Evolutionary conservation across 805 yeast genomes (phyloP).

Genomic region (Candida vartiovaarae): DNA sequence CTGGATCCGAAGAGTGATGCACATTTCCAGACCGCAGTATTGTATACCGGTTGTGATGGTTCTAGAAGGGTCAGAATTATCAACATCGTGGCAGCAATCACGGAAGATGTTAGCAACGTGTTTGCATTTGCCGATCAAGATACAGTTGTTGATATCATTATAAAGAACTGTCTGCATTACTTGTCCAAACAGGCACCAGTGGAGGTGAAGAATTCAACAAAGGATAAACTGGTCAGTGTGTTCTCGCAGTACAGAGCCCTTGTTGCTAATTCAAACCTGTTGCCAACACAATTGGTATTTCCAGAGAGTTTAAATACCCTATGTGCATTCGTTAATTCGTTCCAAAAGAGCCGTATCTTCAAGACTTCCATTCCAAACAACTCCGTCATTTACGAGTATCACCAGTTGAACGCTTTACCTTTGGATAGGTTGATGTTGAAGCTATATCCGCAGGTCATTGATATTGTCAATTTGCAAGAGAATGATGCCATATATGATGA

Average conservation of each 20-base stretch:
- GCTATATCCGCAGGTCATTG: constrained; percentile 75
- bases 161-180: constrained; percentile 40
- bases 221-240: constrained; percentile 44
- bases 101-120: constrained; percentile 64
- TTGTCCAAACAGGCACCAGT: constrained; percentile 36
- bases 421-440: constrained; percentile 51
- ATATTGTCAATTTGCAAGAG: constrained; percentile 57
- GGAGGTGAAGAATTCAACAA: constrained; percentile 47
- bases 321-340: constrained; percentile 58
- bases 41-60: constrained; percentile 77
- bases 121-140: constrained; percentile 80
- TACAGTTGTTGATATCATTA: constrained; percentile 43
- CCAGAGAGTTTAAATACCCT: constrained; percentile 76
- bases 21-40: constrained; percentile 84
- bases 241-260: constrained; percentile 50
- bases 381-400: constrained; percentile 47
- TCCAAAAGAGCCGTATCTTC: constrained; percentile 64
- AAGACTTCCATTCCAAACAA: constrained; percentile 45
- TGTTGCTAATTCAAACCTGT: constrained; percentile 35
- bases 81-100: constrained; percentile 75
- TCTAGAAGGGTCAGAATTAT: constrained; percentile 79
- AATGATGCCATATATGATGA: constrained; percentile 46
- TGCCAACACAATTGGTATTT: constrained; percentile 61
- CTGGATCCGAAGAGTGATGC: constrained; percentile 66
- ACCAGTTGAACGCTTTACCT: constrained; percentile 44